Evolutionary conservation across 2,329 filamentous ascomycete species (phyloP), one percentile per base, ranked within the genome.

Genomic region (Aureobasidium sp.): DNA sequence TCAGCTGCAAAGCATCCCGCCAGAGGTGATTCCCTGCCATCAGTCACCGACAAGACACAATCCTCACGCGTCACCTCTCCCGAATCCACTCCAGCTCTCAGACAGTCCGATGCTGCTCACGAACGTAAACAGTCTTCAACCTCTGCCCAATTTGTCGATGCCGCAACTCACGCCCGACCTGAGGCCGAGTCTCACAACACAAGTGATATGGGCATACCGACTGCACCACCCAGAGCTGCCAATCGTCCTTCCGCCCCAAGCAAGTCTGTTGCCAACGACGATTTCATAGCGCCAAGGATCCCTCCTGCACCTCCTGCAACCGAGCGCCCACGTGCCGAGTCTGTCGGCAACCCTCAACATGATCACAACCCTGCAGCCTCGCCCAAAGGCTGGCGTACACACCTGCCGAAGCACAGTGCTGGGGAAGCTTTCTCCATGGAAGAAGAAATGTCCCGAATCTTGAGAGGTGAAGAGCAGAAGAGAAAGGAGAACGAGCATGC

Each of bases 401-500:
- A 62, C 14, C 66, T 77, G 53, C 78, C 78, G 14, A 76, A 77
- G 40, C 77, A 84, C 64, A 96, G 88, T 73, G 82, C 84, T 47
- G 90, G 90, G 58, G 90, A 87, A 60, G 91, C 96, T 66, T 94
- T 97, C 70, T 94, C 89, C 63, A 86, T 96, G 87, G 93, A 97
- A 66, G 92, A 97, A 73, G 94, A 97, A 71, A 91, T 97, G 85
- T 89, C 90, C 60, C 87, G 92, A 62, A 93, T 97, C 62, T 80
- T 96, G 63, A 88, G 86, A 44, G 86, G 85, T 22, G 90, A 93
- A 64, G 89, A 91, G 71, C 71, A 72, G 27, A 60, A 63, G 66
- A 68, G 80, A 82, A 47, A 67, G 65, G 72, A 75, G 17, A 63
- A 53, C 68, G 64, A 71, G 72, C 35, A 33, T 42, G 60, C 72